Evolutionary conservation across 2,329 filamentous ascomycete species (phyloP), one percentile per base, ranked within the genome.

Genomic region (Aspergillus awamori): DNA sequence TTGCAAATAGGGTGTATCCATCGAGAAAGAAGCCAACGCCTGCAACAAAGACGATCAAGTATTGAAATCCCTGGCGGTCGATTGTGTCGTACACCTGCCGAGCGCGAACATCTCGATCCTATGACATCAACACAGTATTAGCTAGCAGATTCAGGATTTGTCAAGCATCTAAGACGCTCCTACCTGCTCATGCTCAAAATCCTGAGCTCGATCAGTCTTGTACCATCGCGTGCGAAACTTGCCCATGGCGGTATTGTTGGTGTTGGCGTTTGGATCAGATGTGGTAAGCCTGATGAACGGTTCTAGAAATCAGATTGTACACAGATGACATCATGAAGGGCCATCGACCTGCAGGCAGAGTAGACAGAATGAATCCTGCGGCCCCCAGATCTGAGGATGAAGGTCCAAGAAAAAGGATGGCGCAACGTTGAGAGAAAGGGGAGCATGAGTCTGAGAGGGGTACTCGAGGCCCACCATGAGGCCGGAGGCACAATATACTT

Each of bases 11-110:
- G 5, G 78, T 79, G 52, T 80, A 81, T 48, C 77, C 77, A 72
- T 83, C 81, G 4, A 81, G 79, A 59, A 83, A 79, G 69, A 83
- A 83, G 11, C 81, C 81, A n/a, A 81, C 75, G 20, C 79, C 80
- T 15, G 81, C 80, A 6, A 82, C 81, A 3, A 80, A 67, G 6
- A 79, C 79, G 2, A 80, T 77, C 13, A 79, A 66, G 76, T 76
- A 79, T 69, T 79, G 78, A 57, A 72, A 80, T 6, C 66, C 67
- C 60, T 79, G 76, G 36, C 76, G 74, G 66, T 80, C 78, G 65
- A 80, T 79, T 1, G 77, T 79, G 58, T 78, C 76, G 62, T 80
- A 80, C 56, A 80, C 76, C 64, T 79, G 77, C 63, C 76, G 75
- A 65, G 75, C 77, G 57, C 77, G 76, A 10, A 79, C 75, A 70